Percentiles rank a stretch among this genome's conserved stretches.
Conservation (phyloP, 2,329 filamentous ascomycete genomes). For the Fusarium keratoplasticum region DNA sequence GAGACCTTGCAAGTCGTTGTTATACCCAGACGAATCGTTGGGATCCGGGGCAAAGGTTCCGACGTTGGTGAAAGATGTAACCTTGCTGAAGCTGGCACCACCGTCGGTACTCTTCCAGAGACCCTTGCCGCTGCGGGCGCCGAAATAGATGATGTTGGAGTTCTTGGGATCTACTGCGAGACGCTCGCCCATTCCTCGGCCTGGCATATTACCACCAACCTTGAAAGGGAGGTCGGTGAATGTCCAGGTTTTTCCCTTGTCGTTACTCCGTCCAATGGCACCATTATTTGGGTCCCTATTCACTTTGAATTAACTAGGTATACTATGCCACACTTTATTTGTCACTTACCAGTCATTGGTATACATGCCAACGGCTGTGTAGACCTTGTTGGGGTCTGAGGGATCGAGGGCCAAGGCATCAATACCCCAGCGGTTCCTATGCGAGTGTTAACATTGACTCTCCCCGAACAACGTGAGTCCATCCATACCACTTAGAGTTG, state of each 20-base stretch:
- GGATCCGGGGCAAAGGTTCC: slow-evolving; percentile 62
- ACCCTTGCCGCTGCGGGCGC: slow-evolving; percentile 68
- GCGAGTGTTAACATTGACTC: neutral
- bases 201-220: slow-evolving; percentile 72
- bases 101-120: slow-evolving; percentile 69
- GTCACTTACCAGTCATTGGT: slow-evolving; percentile 60
- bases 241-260: slow-evolving; percentile 65
- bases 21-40: slow-evolving; percentile 57
- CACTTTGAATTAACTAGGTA: accelerated
- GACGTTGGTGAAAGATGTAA: slow-evolving; percentile 62
- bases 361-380: slow-evolving; percentile 67
- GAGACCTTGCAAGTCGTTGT: slow-evolving; percentile 59
- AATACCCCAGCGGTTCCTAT: slow-evolving; percentile 66
- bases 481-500: slow-evolving; percentile 17
- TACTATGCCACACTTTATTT: accelerated
- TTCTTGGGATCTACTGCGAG: slow-evolving; percentile 69
- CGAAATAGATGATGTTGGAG: slow-evolving; percentile 68
- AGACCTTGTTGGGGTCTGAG: slow-evolving; percentile 62
- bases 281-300: slow-evolving; percentile 64
- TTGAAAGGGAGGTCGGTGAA: slow-evolving; percentile 66
- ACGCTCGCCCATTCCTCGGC: slow-evolving; percentile 68
- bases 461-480: neutral
- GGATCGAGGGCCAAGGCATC: slow-evolving; percentile 69
- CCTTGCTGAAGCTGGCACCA: slow-evolving; percentile 65
- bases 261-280: slow-evolving; percentile 64